Base-by-base conservation (phyloP, 805 yeast genomes). In the Blastobotrys mokoenaii region DNA sequence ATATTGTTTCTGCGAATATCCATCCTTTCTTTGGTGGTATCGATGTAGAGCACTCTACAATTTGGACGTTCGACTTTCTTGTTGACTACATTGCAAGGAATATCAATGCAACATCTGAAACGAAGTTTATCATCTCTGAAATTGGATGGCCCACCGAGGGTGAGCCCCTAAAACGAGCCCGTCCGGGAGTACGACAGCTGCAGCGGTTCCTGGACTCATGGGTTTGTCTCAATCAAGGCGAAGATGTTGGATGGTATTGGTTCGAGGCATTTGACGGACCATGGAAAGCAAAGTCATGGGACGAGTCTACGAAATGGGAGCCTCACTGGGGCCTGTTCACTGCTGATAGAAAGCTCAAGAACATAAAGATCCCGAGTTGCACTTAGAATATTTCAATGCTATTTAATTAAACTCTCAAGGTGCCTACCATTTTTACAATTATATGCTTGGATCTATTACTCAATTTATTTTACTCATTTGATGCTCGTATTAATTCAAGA, bases 251-350 rank as follows among this genome's bases (percentile, higher is more conserved):
- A 1, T 80, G 81, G 77, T 80, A 68, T 49, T 80, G 70, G 62
- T 79, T 77, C 55, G 85, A 80, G 55, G 86, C 84, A 0, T 80
- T 78, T 62, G 85, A 82, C 62, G 84, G 79, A 55, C 84, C 84
- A 0, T 80, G 85, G 85, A 81, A 80, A 51, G 30, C 32, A 2
- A n/a, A 20, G 16, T 20, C 40, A 11, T 17, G 29, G 27, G 35
- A 30, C 29, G 20, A 22, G 8, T 22, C 27, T 22, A 22, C 22
- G 4, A 12, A 61, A 45, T 80, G 86, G 86, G 87, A 81, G 54
- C 71, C 84, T 0, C 77, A 80, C 51, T 82, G 87, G 87, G 89
- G 87, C 0, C 47, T 82, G 7, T 79, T 82, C 53, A 67, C 71
- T 1, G 52, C 57, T 5, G 71, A 76, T 44, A 61, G 85, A 43